Evolutionary conservation across 2,329 filamentous ascomycete genomes (phyloP).

Genomic region (Ceratocystis colombiana): DNA sequence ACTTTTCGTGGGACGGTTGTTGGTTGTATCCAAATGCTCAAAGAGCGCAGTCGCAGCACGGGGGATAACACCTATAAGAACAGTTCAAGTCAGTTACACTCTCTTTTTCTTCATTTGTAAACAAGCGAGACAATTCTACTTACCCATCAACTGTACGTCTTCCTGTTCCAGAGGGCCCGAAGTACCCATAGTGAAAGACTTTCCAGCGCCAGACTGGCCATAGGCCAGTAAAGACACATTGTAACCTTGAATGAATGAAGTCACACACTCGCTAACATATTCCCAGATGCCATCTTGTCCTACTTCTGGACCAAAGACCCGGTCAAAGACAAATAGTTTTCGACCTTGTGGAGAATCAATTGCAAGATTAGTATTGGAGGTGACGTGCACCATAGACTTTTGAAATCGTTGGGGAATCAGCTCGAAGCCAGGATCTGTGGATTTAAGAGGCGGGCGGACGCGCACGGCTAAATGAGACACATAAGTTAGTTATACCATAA

Average conservation of each 20-base stretch:
- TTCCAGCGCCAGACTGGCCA: conserved; percentile 92
- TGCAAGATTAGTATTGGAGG: conserved; percentile 69
- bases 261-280: conserved; percentile 82
- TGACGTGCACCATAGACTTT: conserved; percentile 81
- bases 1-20: conserved; percentile 39
- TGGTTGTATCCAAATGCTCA: conserved; percentile 62
- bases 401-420: conserved; percentile 94
- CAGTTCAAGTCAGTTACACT: conserved; percentile 17
- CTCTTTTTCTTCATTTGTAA: background rate
- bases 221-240: conserved; percentile 97
- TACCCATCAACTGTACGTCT: conserved; percentile 66
- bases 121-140: conserved; percentile 31
- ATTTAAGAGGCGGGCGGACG: conserved; percentile 73
- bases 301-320: conserved; percentile 76
- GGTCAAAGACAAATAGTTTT: conserved; percentile 94
- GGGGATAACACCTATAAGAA: conserved; percentile 71
- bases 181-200: conserved; percentile 98
- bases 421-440: conserved; percentile 83
- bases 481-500: conserved; percentile 7
- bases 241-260: conserved; percentile 87
- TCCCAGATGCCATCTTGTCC: conserved; percentile 88
- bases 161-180: conserved; percentile 71
- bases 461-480: conserved; percentile 58
- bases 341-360: conserved; percentile 87
- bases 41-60: conserved; percentile 80